These are phyloP conservation scores for Tetrapisispora pingtungensis DNA, from an alignment of 805 yeast species.

Conservation along the genomic window DNA sequence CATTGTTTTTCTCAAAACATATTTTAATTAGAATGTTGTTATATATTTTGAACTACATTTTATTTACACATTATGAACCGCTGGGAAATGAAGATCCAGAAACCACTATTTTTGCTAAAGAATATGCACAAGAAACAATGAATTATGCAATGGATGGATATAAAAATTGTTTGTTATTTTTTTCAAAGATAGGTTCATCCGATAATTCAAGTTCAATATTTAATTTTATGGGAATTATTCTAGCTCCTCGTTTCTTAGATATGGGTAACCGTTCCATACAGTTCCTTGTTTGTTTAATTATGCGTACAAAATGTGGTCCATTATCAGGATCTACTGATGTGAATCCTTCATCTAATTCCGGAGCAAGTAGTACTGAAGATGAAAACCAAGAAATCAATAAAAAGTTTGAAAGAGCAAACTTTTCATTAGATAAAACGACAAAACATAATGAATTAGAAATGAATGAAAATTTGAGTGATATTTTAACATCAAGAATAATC, in stretches of 20 bases:
- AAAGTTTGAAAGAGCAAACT: neutral
- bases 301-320: constrained; percentile 40
- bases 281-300: constrained; percentile 43
- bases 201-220: constrained; percentile 31
- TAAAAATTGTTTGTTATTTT: constrained; percentile 34
- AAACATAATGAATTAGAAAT: constrained; percentile 29
- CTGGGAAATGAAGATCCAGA: constrained; percentile 29
- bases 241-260: constrained; percentile 41
- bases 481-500: constrained; percentile 34
- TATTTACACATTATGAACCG: constrained; percentile 37
- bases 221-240: constrained; percentile 34
- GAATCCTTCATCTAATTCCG: constrained; percentile 9
- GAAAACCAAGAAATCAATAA: neutral
- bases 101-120: constrained; percentile 27
- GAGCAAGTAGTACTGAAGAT: constrained; percentile 15
- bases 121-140: constrained; percentile 35
- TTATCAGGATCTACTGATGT: constrained; percentile 28
- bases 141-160: constrained; percentile 36
- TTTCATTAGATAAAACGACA: constrained; percentile 11
- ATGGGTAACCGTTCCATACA: constrained; percentile 49
- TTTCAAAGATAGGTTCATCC: constrained; percentile 26
- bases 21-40: constrained; percentile 38
- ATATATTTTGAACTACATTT: constrained; percentile 41
- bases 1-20: constrained; percentile 32
- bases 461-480: constrained; percentile 31